Percentiles rank a stretch among this genome's conserved stretches.
These are phyloP conservation scores for Adansonia digitata DNA, from an alignment of 345 rosid species.

Conservation along the genomic window DNA sequence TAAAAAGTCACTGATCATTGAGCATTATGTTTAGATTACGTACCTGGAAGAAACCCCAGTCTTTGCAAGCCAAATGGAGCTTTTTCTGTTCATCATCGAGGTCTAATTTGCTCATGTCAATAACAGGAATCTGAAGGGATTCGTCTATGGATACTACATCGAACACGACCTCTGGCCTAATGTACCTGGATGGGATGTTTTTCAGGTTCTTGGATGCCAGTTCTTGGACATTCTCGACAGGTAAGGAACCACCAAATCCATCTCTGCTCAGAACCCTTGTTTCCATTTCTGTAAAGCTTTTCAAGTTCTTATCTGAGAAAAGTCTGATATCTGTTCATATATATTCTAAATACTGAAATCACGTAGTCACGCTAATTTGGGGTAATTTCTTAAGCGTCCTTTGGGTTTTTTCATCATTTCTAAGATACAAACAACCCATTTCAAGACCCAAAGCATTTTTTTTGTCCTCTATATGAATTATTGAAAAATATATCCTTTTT, in stretches of 20 bases:
- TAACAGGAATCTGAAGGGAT: slow-evolving; percentile 31
- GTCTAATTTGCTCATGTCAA: slow-evolving; percentile 34
- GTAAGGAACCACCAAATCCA: slow-evolving; percentile 19
- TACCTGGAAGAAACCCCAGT: slow-evolving; percentile 66
- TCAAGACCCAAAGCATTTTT: background rate
- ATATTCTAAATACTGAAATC: too few species aligned
- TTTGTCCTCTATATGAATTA: too few species aligned
- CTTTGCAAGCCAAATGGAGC: slow-evolving; percentile 49
- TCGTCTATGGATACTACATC: slow-evolving; percentile 13
- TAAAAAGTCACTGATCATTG: background rate
- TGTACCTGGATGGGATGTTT: slow-evolving; percentile 26
- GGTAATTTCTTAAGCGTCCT: background rate
- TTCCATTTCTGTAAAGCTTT: slow-evolving; percentile 13
- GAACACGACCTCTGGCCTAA: slow-evolving; percentile 25
- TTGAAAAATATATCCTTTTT: background rate
- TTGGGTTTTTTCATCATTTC: background rate
- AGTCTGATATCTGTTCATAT: background rate
- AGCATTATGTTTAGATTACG: background rate
- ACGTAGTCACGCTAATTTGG: background rate
- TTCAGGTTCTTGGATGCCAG: slow-evolving; percentile 29
- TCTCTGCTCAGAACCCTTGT: background rate
- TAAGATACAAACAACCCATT: background rate
- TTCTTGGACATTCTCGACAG: slow-evolving; percentile 33
- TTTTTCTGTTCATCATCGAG: slow-evolving; percentile 28
- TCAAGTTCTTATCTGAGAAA: background rate